Evolutionary conservation across 345 rosid species (phyloP), one percentile per base, ranked within the genome.

Genomic region (Aquilaria malaccensis): DNA sequence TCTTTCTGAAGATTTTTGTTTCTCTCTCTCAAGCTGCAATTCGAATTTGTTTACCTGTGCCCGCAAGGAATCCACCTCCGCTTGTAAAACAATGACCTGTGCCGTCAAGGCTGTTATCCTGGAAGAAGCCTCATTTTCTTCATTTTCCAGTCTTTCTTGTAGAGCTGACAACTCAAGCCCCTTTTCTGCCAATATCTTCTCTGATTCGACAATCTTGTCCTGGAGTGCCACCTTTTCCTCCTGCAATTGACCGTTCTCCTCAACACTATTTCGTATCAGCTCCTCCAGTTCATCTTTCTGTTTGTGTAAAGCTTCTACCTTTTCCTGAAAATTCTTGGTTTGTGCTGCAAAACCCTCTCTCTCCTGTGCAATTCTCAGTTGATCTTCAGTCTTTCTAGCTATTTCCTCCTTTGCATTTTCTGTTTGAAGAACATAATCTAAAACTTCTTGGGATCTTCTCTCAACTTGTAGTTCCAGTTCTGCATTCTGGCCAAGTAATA

Each of bases 391-490:
- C 67, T 74, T 74, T 56, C 63, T 66, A 11, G 15, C 63, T 37
- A 73, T 65, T 69, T 78, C 78, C 72, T 76, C 73, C 59, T 79
- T 79, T 31, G 74, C 76, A 69, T 63, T 74, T 54, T 74, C 78
- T 11, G 76, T 70, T 68, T 77, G 79, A 58, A 67, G 72, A 73
- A 68, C 7, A 67, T 63, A 66, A 49, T 80, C 88, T 52, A 87
- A 78, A 58, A 78, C 76, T 71, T 82, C 87, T 61, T 60, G 65
- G 13, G 75, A 66, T 75, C 72, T 88, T n/a, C 66, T 74, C 69
- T 78, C 81, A 63, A 81, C 83, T 57, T 86, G 81, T 52, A 69
- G 61, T 61, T 80, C 83, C 15, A 80, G 64, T 60, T 78, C 87
- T 58, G 79, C 79, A 74, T 73, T 86, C 66, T 83, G 81, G 72